Evolutionary conservation across 371 early-diverging fungal genomes (phyloP).

Genomic region (Gilbertella persicaria): DNA sequence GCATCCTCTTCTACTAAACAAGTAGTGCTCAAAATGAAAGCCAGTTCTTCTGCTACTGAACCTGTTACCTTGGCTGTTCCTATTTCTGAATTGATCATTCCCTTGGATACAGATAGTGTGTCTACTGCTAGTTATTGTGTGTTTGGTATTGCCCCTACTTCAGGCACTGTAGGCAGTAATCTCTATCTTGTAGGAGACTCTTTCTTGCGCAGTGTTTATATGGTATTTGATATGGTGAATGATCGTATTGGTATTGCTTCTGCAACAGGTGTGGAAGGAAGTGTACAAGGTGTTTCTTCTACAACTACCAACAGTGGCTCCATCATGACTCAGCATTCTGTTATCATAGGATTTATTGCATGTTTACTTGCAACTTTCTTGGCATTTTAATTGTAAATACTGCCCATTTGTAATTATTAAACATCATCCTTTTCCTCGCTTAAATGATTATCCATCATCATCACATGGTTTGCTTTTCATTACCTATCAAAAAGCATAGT

Average conservation of each 20-base stretch:
- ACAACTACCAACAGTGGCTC: not conserved
- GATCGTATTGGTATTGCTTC: conserved; percentile 43
- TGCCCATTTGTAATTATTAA: not conserved
- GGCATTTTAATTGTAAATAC: conserved; percentile 2
- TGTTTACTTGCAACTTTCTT: conserved; percentile 1
- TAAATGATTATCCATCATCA: no score
- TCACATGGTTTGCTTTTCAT: no score
- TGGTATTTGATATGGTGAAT: conserved; percentile 45
- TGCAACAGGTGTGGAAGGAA: conserved; percentile 27
- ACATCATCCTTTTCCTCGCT: no score
- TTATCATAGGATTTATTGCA: conserved; percentile 1
- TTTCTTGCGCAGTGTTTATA: conserved; percentile 36
- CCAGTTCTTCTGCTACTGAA: conserved; percentile 2
- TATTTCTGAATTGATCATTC: conserved; percentile 39
- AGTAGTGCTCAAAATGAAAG: conserved; percentile 24
- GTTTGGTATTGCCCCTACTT: conserved; percentile 45
- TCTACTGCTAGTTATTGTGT: conserved; percentile 28
- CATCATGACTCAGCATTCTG: not conserved
- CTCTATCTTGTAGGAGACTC: conserved; percentile 43
- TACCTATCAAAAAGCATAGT: no score
- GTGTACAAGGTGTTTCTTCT: conserved; percentile 27
- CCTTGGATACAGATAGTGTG: conserved; percentile 25
- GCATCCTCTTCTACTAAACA: conserved; percentile 12
- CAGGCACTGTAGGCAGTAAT: conserved; percentile 9
- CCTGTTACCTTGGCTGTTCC: conserved; percentile 34